These are phyloP conservation scores for Chenopodium berlandieri DNA, from an alignment of 148 eudicot genomes.

Conservation along the genomic window DNA sequence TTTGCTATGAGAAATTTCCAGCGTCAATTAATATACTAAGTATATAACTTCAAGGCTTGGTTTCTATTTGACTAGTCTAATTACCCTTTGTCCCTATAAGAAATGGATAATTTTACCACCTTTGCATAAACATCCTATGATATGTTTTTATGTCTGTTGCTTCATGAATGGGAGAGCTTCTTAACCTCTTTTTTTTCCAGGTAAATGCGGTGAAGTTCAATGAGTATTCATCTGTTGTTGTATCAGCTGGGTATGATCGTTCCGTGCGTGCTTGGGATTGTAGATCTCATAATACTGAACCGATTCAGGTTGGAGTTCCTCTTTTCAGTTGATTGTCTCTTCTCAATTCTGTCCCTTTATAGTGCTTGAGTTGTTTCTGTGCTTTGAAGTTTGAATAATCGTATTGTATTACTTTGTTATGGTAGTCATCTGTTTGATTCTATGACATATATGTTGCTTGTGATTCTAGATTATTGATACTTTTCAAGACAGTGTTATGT, in stretches of 20 bases:
- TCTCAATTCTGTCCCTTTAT: background rate
- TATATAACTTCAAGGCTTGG: background rate
- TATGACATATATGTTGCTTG: background rate
- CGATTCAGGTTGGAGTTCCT: conserved; percentile 65
- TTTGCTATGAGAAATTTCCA: too few species aligned
- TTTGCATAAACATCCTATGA: background rate
- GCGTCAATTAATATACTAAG: too few species aligned
- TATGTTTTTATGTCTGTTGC: background rate
- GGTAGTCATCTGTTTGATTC: background rate
- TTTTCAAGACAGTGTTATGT: conserved; percentile 93
- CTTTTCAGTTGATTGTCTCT: background rate
- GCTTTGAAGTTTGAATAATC: background rate
- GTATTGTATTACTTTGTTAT: background rate
- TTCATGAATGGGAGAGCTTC: background rate
- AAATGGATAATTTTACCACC: background rate
- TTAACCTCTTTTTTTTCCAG: conserved; percentile 33
- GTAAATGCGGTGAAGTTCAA: conserved; percentile 97
- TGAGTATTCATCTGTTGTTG: conserved; percentile 77
- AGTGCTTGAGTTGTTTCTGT: background rate
- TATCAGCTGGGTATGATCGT: conserved; percentile 93
- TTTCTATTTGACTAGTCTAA: background rate
- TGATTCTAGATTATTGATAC: conserved; percentile 75
- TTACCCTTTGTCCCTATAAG: background rate
- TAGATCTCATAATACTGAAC: conserved; percentile 88
- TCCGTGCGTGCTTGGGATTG: conserved; percentile 96